A percentile compares a stretch with the other conserved stretches of the same genome.
These are phyloP conservation scores for Yamadazyma takamatsuzukensis DNA, from an alignment of 805 yeast species.

Conservation along the genomic window DNA sequence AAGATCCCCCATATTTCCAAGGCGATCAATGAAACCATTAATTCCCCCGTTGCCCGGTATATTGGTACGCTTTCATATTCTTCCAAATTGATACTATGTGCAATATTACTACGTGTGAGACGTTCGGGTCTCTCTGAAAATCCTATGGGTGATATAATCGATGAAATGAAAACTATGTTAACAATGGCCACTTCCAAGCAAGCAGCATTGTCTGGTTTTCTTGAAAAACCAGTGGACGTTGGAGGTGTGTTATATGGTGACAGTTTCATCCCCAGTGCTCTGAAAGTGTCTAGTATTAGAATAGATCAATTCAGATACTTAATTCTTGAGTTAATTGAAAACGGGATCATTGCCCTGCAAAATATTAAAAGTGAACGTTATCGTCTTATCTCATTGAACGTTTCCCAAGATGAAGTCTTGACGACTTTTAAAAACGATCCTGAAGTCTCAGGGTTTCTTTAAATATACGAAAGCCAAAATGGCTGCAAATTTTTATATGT, in stretches of 20 bases:
- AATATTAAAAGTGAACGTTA: constrained; percentile 64
- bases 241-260: constrained; percentile 8
- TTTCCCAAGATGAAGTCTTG: constrained; percentile 68
- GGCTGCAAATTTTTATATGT: too few species aligned
- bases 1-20: constrained; percentile 70
- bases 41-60: constrained; percentile 64
- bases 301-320: constrained; percentile 58
- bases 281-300: constrained; percentile 36
- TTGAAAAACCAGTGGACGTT: constrained; percentile 5
- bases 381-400: constrained; percentile 58
- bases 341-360: constrained; percentile 72
- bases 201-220: constrained; percentile 11
- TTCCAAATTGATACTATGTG: constrained; percentile 68
- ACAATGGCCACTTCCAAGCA: constrained; percentile 35
- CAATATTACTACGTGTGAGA: constrained; percentile 58
- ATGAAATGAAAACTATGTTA: constrained; percentile 59
- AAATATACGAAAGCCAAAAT: too few species aligned
- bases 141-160: constrained; percentile 70
- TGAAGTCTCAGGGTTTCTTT: constrained; percentile 11
- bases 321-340: constrained; percentile 68
- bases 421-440: constrained; percentile 57
- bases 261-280: not conserved
- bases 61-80: constrained; percentile 60
- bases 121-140: constrained; percentile 71
- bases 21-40: constrained; percentile 77